These are phyloP conservation scores for Neoboletus magnificus DNA, from an alignment of 768 basidiomycete species.

Conservation along the genomic window DNA sequence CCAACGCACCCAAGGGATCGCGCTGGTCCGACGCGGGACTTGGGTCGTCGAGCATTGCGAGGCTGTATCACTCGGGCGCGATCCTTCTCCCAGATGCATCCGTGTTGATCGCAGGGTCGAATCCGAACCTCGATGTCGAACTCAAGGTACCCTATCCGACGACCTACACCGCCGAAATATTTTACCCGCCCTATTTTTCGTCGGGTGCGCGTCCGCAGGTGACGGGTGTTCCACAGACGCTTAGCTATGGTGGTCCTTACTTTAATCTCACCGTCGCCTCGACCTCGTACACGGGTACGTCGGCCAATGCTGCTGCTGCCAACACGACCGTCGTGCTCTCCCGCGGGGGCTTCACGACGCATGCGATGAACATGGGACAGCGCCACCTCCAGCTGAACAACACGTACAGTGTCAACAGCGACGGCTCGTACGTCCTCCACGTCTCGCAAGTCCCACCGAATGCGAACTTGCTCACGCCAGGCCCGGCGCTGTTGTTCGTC, in stretches of 20 bases:
- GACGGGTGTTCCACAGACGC: conserved; percentile 61
- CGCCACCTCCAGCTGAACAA: conserved; percentile 78
- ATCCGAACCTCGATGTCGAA: conserved; percentile 87
- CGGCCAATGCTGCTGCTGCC: conserved; percentile 64
- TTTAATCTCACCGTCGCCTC: conserved; percentile 76
- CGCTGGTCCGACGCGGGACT: conserved; percentile 74
- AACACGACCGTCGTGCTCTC: conserved; percentile 74
- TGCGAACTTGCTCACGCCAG: conserved; percentile 84
- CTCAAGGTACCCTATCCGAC: conserved; percentile 62
- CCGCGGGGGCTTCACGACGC: conserved; percentile 83
- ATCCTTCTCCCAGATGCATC: conserved; percentile 87
- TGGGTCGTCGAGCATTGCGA: conserved; percentile 57
- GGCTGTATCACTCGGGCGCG: conserved; percentile 90
- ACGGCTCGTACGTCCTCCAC: conserved; percentile 75
- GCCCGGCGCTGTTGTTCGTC: conserved; percentile 81
- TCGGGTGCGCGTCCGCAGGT: conserved; percentile 66
- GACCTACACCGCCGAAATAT: conserved; percentile 78
- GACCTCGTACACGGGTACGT: conserved; percentile 58
- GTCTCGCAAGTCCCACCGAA: conserved; percentile 82
- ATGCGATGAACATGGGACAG: conserved; percentile 88
- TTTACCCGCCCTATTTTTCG: conserved; percentile 89
- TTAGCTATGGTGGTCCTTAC: conserved; percentile 78
- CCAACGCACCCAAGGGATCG: conserved; percentile 62
- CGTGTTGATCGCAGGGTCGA: conserved; percentile 87
- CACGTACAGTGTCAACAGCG: conserved; percentile 76